Conservation (phyloP, 1,139 yeast species). For the Debaryomyces psychrophilus region DNA sequence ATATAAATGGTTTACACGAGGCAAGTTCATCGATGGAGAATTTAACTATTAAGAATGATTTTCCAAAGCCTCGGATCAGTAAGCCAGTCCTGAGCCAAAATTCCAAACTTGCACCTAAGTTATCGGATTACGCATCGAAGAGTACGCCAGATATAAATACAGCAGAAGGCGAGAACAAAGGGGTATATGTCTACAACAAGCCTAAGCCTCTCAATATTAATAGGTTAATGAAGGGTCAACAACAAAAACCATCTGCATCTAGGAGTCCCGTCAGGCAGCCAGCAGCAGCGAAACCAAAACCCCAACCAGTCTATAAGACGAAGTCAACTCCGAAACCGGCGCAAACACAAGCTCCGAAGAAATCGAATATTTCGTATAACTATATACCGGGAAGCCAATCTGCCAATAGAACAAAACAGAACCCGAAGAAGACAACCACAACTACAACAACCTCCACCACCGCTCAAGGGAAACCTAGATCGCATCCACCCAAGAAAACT, state of each 20-base stretch:
- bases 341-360: slow-evolving; percentile 10
- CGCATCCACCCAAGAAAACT: neutral
- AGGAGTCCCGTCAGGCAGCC: slow-evolving; percentile 16
- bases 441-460: slow-evolving; percentile 8
- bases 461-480: neutral
- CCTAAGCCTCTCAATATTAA: slow-evolving; percentile 47
- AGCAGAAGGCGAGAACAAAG: slow-evolving; percentile 18
- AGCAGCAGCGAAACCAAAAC: slow-evolving; percentile 13
- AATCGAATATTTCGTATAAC: slow-evolving; percentile 33
- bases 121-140: slow-evolving; percentile 13
- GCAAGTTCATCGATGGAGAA: slow-evolving; percentile 23
- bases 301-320: slow-evolving; percentile 3
- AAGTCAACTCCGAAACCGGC: slow-evolving; percentile 3
- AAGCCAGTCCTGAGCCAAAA: neutral
- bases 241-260: slow-evolving; percentile 10
- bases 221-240: slow-evolving; percentile 34
- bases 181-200: slow-evolving; percentile 39
- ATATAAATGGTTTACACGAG: slow-evolving; percentile 7
- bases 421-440: slow-evolving; percentile 10
- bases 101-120: slow-evolving; percentile 6
- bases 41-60: slow-evolving; percentile 21
- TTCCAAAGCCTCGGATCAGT: slow-evolving; percentile 15
- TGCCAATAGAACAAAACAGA: slow-evolving; percentile 10
- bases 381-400: slow-evolving; percentile 22
- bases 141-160: slow-evolving; percentile 13